A percentile compares a stretch with the other conserved stretches of the same genome.
Conservation (phyloP, 1,139 yeast species). For the Ogataea hybrid region DNA sequence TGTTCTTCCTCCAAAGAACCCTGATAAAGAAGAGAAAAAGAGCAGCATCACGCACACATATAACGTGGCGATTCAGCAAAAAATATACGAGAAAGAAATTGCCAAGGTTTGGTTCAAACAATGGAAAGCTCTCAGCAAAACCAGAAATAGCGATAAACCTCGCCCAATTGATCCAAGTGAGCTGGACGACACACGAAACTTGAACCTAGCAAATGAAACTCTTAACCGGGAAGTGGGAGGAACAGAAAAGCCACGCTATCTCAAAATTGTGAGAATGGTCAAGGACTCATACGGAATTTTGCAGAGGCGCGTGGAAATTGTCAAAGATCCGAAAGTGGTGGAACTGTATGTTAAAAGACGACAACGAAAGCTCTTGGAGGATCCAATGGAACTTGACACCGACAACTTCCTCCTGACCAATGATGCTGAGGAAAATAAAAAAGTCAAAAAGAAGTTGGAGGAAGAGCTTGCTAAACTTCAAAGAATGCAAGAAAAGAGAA, state of each 20-base stretch:
- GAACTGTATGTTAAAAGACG: slow-evolving; percentile 81
- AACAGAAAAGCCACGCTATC: slow-evolving; percentile 41
- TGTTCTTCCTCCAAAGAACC: slow-evolving; percentile 12
- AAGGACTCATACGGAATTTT: slow-evolving; percentile 84
- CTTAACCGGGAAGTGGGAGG: slow-evolving; percentile 36
- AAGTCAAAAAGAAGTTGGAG: slow-evolving; percentile 75
- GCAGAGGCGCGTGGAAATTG: slow-evolving; percentile 76
- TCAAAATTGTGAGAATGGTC: slow-evolving; percentile 76
- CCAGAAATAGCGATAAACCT: slow-evolving; percentile 24
- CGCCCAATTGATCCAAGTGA: slow-evolving; percentile 35
- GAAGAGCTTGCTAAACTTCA: slow-evolving; percentile 83
- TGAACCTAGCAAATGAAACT: slow-evolving; percentile 38
- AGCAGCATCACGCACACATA: slow-evolving; percentile 58
- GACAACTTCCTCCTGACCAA: slow-evolving; percentile 78
- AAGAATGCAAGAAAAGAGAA: slow-evolving; percentile 62
- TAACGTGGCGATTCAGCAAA: slow-evolving; percentile 85
- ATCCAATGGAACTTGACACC: slow-evolving; percentile 35
- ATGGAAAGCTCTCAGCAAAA: slow-evolving; percentile 55
- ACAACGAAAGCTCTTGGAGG: slow-evolving; percentile 62
- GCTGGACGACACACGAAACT: slow-evolving; percentile 33
- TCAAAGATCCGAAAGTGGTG: slow-evolving; percentile 83
- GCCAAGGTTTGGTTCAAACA: slow-evolving; percentile 90
- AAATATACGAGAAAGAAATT: slow-evolving; percentile 89
- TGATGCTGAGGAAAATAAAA: slow-evolving; percentile 80
- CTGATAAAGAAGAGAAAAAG: slow-evolving; percentile 26